Evolutionary conservation across 345 rosid species (phyloP).

Genomic region (Brassica napus): DNA sequence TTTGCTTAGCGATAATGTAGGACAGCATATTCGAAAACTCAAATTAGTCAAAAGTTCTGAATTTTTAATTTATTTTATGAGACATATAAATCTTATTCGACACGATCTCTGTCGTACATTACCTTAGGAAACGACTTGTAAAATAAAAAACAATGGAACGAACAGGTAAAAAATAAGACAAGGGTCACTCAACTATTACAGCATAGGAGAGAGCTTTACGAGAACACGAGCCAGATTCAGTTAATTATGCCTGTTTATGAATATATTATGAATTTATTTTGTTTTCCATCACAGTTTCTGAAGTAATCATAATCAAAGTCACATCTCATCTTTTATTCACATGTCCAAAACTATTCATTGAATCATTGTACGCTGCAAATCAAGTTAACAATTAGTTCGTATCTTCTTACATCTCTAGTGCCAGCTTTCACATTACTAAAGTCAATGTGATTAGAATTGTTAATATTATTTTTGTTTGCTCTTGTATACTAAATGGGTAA

Average conservation of each 20-base stretch:
- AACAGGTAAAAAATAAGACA: constrained; percentile 1
- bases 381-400: constrained; percentile 1
- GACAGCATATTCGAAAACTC: not conserved
- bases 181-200: constrained; percentile 35
- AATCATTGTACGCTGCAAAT: constrained; percentile 24
- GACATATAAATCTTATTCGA: not conserved
- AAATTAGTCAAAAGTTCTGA: constrained; percentile 12
- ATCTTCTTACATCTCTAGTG: constrained; percentile 18
- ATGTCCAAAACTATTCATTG: constrained; percentile 39
- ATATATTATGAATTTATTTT: constrained; percentile 7
- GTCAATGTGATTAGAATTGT: not conserved
- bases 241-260: constrained; percentile 27
- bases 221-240: constrained; percentile 42
- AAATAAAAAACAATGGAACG: constrained; percentile 9
- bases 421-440: constrained; percentile 30
- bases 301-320: constrained; percentile 30
- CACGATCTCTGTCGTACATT: constrained; percentile 8
- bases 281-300: constrained; percentile 14
- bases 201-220: constrained; percentile 30
- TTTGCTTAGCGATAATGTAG: not conserved
- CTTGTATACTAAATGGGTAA: too few relatives aligned
- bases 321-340: constrained; percentile 39
- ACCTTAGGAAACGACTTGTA: constrained; percentile 4
- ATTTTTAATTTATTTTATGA: not conserved
- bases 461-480: not conserved